Percentiles rank a stretch among this genome's conserved stretches.
Evolutionary conservation across 2,329 filamentous ascomycete genomes (phyloP).

Genomic region (Venturia nashicola): DNA sequence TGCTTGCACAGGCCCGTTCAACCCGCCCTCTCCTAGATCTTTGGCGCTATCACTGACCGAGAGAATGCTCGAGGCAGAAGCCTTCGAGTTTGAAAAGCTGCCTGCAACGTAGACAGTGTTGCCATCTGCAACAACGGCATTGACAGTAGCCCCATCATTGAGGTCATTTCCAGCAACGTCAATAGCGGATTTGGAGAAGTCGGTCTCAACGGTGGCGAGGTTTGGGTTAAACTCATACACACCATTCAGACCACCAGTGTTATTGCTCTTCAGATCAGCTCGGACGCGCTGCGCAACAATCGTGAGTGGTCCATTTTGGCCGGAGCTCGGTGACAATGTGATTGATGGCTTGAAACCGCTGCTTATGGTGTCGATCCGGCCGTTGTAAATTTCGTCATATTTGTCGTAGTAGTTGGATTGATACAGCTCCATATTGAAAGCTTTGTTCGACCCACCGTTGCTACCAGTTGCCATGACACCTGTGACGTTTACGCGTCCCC

Average conservation of each 20-base stretch:
- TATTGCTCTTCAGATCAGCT: conserved; percentile 61
- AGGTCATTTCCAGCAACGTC: conserved; percentile 65
- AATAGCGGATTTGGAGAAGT: conserved; percentile 61
- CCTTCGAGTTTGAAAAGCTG: conserved; percentile 57
- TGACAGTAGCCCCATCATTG: conserved; percentile 53
- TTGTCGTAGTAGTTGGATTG: conserved; percentile 97
- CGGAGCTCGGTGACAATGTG: conserved; percentile 57
- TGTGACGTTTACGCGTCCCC: conserved; percentile 74
- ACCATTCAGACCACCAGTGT: conserved; percentile 73
- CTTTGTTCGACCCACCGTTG: background rate
- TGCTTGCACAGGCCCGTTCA: conserved; percentile 66
- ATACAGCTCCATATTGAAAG: conserved; percentile 51
- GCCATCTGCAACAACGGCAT: conserved; percentile 51
- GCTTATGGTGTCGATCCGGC: conserved; percentile 65
- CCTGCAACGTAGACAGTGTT: conserved; percentile 66
- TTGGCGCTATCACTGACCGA: conserved; percentile 54
- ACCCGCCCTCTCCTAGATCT: conserved; percentile 46
- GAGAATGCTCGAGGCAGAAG: conserved; percentile 62
- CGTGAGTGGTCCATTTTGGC: conserved; percentile 53
- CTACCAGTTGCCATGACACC: conserved; percentile 46
- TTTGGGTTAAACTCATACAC: conserved; percentile 79
- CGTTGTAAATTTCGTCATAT: conserved; percentile 84
- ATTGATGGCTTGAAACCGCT: conserved; percentile 67
- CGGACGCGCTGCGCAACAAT: conserved; percentile 84
- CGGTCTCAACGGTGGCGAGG: conserved; percentile 42